Percentiles rank a stretch among this genome's conserved stretches.
phyloP scores from a whole-genome alignment of 352 stramenopile genomes.

The Pythium monospermum region DNA sequence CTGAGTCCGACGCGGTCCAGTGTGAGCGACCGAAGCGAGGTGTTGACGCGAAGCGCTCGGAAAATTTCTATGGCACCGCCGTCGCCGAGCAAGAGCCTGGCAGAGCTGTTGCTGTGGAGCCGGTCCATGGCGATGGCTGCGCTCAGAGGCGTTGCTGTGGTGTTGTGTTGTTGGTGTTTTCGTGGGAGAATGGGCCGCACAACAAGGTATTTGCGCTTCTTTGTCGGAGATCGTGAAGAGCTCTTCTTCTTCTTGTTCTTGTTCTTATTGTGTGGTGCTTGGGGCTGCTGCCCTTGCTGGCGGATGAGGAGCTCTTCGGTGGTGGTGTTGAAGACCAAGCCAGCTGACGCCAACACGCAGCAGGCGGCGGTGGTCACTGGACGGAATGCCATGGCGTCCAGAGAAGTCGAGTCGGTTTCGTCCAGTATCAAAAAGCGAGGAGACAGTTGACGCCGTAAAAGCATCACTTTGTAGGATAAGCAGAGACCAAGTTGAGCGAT shows the following conservation, averaged over 20 bases:
- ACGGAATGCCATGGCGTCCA: background rate
- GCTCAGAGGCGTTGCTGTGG: background rate
- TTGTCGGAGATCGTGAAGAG: background rate
- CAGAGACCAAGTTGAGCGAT: conserved; percentile 42
- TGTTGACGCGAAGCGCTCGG: conserved; percentile 47
- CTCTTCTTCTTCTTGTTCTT: conserved; percentile 15
- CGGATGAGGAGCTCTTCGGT: conserved; percentile 23
- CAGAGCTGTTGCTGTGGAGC: background rate
- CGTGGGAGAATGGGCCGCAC: conserved; percentile 1
- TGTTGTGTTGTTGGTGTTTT: no score
- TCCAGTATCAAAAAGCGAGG: conserved; percentile 30
- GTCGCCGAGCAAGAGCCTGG: conserved; percentile 18
- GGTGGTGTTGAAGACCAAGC: conserved; percentile 19
- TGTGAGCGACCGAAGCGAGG: conserved; percentile 34
- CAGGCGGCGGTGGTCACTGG: conserved; percentile 28
- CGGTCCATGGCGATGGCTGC: background rate
- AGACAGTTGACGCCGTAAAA: conserved; percentile 51
- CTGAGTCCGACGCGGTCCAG: conserved; percentile 43
- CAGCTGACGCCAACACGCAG: conserved; percentile 22
- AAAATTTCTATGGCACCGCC: conserved; percentile 43
- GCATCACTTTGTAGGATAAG: conserved; percentile 42
- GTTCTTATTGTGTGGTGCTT: background rate
- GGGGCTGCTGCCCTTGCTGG: conserved; percentile 3
- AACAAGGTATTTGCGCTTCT: conserved; percentile 13
- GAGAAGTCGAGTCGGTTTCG: conserved; percentile 14